These are phyloP conservation scores for Starmerella tilneyi DNA, from an alignment of 805 yeast genomes.

Conservation along the genomic window DNA sequence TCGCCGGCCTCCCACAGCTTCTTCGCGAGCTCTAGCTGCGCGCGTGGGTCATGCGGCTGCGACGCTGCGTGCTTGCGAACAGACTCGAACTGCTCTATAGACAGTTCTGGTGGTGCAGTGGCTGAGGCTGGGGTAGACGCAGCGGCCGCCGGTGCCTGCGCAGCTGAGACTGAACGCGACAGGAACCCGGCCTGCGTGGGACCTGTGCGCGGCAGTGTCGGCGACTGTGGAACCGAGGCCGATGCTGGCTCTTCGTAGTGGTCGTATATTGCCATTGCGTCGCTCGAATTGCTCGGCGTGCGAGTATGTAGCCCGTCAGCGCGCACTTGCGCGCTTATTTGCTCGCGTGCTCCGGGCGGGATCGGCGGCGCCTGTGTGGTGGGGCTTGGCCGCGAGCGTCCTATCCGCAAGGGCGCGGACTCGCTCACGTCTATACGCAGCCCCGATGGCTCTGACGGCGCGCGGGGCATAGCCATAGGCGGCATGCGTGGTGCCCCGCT, in stretches of 20 bases:
- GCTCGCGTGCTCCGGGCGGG: neutral
- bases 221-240: neutral
- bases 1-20: constrained; percentile 41
- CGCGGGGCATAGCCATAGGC: constrained; percentile 3
- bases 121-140: neutral
- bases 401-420: neutral
- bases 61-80: constrained; percentile 28
- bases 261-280: too few species aligned
- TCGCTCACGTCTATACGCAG: constrained; percentile 1
- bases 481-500: too few species aligned
- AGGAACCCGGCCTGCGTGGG: neutral
- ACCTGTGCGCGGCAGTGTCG: constrained; percentile 1
- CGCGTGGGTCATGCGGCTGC: constrained; percentile 34
- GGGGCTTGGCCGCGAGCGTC: constrained; percentile 2
- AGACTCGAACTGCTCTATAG: constrained; percentile 29
- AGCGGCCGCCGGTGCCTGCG: neutral
- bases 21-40: constrained; percentile 59
- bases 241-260: too few species aligned
- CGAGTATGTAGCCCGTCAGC: too few species aligned
- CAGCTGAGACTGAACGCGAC: neutral
- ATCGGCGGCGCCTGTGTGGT: neutral
- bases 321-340: too few species aligned
- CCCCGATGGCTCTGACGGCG: neutral
- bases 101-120: constrained; percentile 15
- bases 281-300: too few species aligned